A percentile compares a stretch with the other conserved stretches of the same genome.
These are phyloP conservation scores for Sicyos baderoa DNA, from an alignment of 306 rosid species.

Conservation along the genomic window DNA sequence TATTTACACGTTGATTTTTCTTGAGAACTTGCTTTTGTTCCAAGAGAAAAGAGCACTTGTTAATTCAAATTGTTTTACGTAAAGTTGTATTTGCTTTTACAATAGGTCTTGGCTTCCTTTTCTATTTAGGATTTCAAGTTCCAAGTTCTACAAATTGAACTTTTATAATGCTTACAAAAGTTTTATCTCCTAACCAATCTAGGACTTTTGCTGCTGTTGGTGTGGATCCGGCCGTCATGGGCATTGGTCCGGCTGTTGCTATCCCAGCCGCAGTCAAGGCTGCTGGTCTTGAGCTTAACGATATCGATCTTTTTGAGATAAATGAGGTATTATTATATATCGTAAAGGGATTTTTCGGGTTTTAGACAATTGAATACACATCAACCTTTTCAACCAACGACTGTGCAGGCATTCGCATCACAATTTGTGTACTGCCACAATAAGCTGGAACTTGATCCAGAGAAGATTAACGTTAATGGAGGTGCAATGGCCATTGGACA, in stretches of 20 bases:
- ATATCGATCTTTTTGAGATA: slow-evolving; percentile 88
- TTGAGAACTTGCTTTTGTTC: background rate
- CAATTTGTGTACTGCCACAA: slow-evolving; percentile 86
- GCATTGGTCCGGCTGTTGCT: slow-evolving; percentile 94
- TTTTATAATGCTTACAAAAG: background rate
- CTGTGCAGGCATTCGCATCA: slow-evolving; percentile 82
- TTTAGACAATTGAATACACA: background rate
- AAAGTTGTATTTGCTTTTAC: background rate
- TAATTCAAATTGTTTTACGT: background rate
- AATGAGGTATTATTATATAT: slow-evolving; percentile 69
- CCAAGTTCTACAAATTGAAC: background rate
- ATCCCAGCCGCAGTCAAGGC: slow-evolving; percentile 95
- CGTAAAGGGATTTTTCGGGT: background rate
- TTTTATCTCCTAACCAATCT: slow-evolving; percentile 18
- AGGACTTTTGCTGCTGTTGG: slow-evolving; percentile 93
- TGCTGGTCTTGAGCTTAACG: slow-evolving; percentile 87
- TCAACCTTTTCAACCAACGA: slow-evolving; percentile 10
- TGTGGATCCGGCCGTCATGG: slow-evolving; percentile 97
- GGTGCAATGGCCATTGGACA: slow-evolving; percentile 97
- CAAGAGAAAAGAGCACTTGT: background rate
- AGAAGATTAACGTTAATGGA: slow-evolving; percentile 88
- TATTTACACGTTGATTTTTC: background rate
- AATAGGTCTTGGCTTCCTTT: background rate
- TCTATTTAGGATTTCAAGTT: background rate
- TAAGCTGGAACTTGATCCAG: slow-evolving; percentile 81